These are phyloP conservation scores for Picea engelmannii DNA, from an alignment of 83 land plant species.

Conservation along the genomic window DNA sequence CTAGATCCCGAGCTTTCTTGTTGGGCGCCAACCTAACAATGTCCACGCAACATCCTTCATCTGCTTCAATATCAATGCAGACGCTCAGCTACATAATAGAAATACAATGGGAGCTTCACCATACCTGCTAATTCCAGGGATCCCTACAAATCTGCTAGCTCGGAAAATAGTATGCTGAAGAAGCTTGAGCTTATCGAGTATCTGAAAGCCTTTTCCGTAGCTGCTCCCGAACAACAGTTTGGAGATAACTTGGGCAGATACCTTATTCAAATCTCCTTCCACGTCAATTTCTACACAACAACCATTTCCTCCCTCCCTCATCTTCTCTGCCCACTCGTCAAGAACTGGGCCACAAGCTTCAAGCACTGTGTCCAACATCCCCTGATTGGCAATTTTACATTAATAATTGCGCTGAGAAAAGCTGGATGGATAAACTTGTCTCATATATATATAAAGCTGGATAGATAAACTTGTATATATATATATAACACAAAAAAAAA, in stretches of 20 bases:
- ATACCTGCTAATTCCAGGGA: slow-evolving; percentile 46
- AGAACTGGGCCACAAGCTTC: slow-evolving; percentile 45
- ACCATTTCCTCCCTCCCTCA: too few species aligned
- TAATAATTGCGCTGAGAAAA: too few species aligned
- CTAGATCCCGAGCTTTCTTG: not conserved
- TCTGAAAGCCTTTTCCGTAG: slow-evolving; percentile 29
- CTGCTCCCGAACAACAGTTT: slow-evolving; percentile 47
- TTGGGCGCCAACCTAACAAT: not conserved
- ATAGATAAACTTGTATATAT: too few species aligned
- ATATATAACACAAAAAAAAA: too few species aligned
- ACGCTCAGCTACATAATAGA: too few species aligned
- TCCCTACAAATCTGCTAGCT: slow-evolving; percentile 43
- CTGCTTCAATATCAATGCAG: too few species aligned
- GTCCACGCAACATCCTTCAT: too few species aligned
- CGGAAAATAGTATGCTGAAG: slow-evolving; percentile 48
- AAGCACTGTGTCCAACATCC: slow-evolving; percentile 46
- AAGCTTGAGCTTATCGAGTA: slow-evolving; percentile 37
- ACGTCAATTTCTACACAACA: slow-evolving; percentile 26
- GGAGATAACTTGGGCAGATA: slow-evolving; percentile 59
- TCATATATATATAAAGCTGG: too few species aligned
- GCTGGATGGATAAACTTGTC: too few species aligned
- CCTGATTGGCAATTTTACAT: slow-evolving; percentile 21
- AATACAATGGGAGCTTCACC: too few species aligned
- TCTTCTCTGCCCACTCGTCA: slow-evolving; percentile 33
- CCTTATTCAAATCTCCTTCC: slow-evolving; percentile 31